phyloP scores from a whole-genome alignment of 805 yeast genomes.

The Candida silvatica region DNA sequence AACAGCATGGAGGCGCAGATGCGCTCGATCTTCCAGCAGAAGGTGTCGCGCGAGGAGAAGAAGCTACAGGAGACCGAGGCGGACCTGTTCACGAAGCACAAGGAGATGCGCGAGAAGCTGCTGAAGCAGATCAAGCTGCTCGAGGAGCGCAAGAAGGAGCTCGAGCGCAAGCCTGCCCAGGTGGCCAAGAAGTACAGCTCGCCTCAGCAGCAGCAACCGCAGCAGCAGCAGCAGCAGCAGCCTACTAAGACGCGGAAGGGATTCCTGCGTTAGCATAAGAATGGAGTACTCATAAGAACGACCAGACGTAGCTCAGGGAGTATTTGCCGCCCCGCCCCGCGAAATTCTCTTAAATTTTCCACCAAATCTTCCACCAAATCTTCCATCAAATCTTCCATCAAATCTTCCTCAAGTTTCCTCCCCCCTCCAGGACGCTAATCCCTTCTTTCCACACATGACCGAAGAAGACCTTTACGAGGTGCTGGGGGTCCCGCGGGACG shows the following conservation, averaged over 20 bases:
- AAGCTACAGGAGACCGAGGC: conserved; percentile 95
- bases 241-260: conserved; percentile 69
- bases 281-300: too few species aligned
- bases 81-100: conserved; percentile 89
- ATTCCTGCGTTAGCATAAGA: conserved; percentile 58
- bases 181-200: conserved; percentile 27
- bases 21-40: conserved; percentile 94
- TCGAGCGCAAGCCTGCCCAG: conserved; percentile 52
- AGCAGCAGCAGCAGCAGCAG: conserved; percentile 19
- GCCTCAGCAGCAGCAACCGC: conserved; percentile 8
- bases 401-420: too few species aligned
- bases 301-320: neutral
- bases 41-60: conserved; percentile 94
- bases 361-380: too few species aligned
- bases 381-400: too few species aligned
- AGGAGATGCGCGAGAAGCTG: conserved; percentile 94
- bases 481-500: conserved; percentile 10
- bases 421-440: neutral
- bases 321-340: too few species aligned
- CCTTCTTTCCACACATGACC: neutral
- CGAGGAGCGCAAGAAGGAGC: conserved; percentile 81
- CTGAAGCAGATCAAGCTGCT: conserved; percentile 79
- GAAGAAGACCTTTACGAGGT: conserved; percentile 10
- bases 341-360: too few species aligned
- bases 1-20: conserved; percentile 93